A percentile compares a stretch with the other conserved stretches of the same genome.
Conservation (phyloP, 2,329 filamentous ascomycete species). For the Dactylonectria estremocensis region DNA sequence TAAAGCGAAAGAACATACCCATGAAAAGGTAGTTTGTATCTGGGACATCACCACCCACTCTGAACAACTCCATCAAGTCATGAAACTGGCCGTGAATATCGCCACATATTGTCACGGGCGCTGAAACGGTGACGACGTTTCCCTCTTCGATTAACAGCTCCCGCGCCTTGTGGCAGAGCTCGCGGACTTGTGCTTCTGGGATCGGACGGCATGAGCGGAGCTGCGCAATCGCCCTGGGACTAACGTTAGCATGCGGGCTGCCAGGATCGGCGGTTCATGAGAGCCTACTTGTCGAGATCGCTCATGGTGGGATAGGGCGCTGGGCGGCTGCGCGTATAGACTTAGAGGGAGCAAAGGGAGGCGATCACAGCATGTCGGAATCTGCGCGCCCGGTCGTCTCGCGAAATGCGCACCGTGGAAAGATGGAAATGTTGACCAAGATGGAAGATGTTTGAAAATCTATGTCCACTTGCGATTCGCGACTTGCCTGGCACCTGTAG, state of each 20-base stretch:
- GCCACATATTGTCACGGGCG: slow-evolving; percentile 97
- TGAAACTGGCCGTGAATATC: slow-evolving; percentile 98
- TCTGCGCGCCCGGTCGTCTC: slow-evolving; percentile 12
- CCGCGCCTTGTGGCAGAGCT: slow-evolving; percentile 96
- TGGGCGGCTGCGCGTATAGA: slow-evolving; percentile 34
- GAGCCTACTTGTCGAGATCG: slow-evolving; percentile 86
- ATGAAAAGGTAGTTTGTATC: slow-evolving; percentile 98
- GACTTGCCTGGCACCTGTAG: slow-evolving; percentile 18
- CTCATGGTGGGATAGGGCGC: slow-evolving; percentile 73
- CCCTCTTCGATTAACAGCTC: slow-evolving; percentile 98
- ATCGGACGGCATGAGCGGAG: slow-evolving; percentile 96
- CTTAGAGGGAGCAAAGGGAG: slow-evolving; percentile 22
- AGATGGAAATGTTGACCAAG: slow-evolving; percentile 25
- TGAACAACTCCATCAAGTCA: slow-evolving; percentile 96
- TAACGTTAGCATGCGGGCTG: slow-evolving; percentile 29
- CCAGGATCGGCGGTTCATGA: slow-evolving; percentile 16
- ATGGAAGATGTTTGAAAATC: slow-evolving; percentile 34
- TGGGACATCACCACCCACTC: slow-evolving; percentile 92
- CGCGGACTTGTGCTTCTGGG: slow-evolving; percentile 93
- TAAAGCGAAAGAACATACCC: slow-evolving; percentile 68
- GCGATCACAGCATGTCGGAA: slow-evolving; percentile 48
- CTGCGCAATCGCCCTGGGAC: slow-evolving; percentile 88
- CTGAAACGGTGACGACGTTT: slow-evolving; percentile 95
- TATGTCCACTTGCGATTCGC: slow-evolving; percentile 38
- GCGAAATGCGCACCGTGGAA: slow-evolving; percentile 12